Evolutionary conservation across 2,329 filamentous ascomycete genomes (phyloP), one percentile per base, ranked within the genome.

Genomic region (Cercospora beticola): DNA sequence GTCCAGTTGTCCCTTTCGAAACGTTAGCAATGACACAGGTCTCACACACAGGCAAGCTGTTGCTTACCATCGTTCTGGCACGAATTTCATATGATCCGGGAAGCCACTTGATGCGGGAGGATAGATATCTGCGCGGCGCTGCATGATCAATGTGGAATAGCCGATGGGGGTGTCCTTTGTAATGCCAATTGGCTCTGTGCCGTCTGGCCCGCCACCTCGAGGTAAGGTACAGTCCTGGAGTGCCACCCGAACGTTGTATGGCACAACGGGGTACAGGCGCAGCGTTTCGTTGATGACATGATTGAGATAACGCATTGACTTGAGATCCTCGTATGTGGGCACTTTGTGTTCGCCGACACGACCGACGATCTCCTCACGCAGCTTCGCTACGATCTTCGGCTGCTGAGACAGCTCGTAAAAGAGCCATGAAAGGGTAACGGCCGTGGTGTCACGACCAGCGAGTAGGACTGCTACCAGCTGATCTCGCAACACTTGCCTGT

Each of bases 381-480:
- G 84, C 77, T 88, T 91, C 63, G 82, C 78, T 3, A 93, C 86
- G 2, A 88, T 85, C 2, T 87, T 82, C 0, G 93, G 92, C 72
- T 92, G 85, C 16, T 88, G 87, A 43, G 89, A 87, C 1, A 97
- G 85, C 79, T 97, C 92, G 79, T 95, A 96, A 68, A 97, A 84
- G 40, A 87, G 85, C 90, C 93, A 97, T 0, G 89, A 91, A 0
- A 97, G 85, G 0, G 92, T 93, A 16, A 86, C 87, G 31, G 93
- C 93, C 0, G 94, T 97, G 14, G 94, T 97, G 79, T 97, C 94
- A 23, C 92, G 87, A 12, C 92, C 93, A 1, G 94, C 94, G 16
- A 97, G 86, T 2, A 97, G 86, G 10, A 97, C 87, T 56, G 90
- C 89, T 16, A 95, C 86, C 59, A 97, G 84, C 79, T 97, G 93